Base-by-base conservation (phyloP, 306 rosid genomes). In the Hylodesmum podocarpum region DNA sequence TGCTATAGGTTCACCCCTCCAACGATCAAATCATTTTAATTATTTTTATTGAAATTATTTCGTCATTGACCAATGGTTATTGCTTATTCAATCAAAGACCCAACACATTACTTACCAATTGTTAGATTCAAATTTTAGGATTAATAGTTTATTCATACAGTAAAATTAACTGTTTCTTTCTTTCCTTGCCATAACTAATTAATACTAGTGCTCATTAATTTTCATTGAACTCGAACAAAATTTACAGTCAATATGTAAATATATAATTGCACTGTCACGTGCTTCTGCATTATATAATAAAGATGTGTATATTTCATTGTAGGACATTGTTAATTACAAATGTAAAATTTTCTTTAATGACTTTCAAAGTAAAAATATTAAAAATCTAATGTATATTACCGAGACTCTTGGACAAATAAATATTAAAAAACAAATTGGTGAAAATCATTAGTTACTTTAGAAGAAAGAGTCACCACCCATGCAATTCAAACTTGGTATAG, bases 1-100 rank as follows among this genome's bases (percentile, higher is more conserved):
- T 69, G 77, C 81, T 31, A 40, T 78, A 73, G 81, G 53, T 31
- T 78, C 18, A 22, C 15, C 77, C 81, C 70, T 78, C 74, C 53
- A 85, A 81, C 81, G 78, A 78, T 57, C 16, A 64, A 77, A 9
- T 72, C 16, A 55, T 55, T 37, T 70, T 66, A 39, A 53, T 24
- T 64, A 43, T 24, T 62, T 14, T 53, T 27, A 41, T 64, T 36
- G 3, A 43, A 70, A 22, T 33, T 53, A 16, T 68, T 39, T 82
- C 39, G 24, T 39, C 3, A 37, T 78, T 47, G 28, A 57, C 67
- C 59, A 64, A 76, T 16, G 6, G 36, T 75, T 74, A 31, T 43
- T 51, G 46, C 62, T 44, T 41, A 31, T 19, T 66, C 33, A 18
- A 62, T 27, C 4, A 39, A 67, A 21, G 51, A 68, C 33, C 47